Evolutionary conservation across 768 basidiomycete species (phyloP), one percentile per base, ranked within the genome.

Genomic region (Boletus rufocinnamomeus): DNA sequence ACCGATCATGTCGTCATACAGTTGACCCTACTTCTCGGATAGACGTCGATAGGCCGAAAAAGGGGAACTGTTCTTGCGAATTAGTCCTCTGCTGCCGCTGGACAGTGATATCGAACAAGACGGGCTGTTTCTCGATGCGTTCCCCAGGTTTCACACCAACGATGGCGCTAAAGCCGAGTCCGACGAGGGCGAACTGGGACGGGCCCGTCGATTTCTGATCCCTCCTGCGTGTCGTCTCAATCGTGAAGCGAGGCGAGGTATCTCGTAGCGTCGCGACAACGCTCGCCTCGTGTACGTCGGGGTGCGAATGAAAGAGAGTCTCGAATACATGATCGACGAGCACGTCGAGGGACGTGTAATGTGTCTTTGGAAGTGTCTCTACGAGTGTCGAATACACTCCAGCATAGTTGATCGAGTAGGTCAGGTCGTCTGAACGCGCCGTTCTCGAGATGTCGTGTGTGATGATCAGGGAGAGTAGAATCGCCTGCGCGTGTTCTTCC

Each of bases 81-180:
- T 4, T n/a, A 23, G 38, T 21, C 2, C 14, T 27, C 6, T 27
- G 45, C 11, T 14, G 51, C 16, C 53, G 50, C 21, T 55, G 58
- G 9, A 84, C 46, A 13, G 74, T 74, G 27, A 91, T 61, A 60
- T 85, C 80, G 56, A 84, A 67, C 19, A 78, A 72, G 17, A 93
- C 79, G 32, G 80, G 68, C 67, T 94, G 92, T 63, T 80, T 80
- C 65, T 86, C 82, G 32, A 74, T 63, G 34, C 90, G 78, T 70
- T 94, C 93, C 57, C 78, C 80, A 6, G 80, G 76, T 61, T 89
- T 83, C 40, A 93, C 74, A 3, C 93, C 91, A 25, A 94, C 76
- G 51, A 92, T 80, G 16, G 80, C 75, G 8, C 76, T 73, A 38
- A 84, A 81, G 5, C 74, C 65, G 10, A 94, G 71, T 47, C 77